phyloP scores from a whole-genome alignment of 78 protist species.

The Salpingoeca rosetta region DNA sequence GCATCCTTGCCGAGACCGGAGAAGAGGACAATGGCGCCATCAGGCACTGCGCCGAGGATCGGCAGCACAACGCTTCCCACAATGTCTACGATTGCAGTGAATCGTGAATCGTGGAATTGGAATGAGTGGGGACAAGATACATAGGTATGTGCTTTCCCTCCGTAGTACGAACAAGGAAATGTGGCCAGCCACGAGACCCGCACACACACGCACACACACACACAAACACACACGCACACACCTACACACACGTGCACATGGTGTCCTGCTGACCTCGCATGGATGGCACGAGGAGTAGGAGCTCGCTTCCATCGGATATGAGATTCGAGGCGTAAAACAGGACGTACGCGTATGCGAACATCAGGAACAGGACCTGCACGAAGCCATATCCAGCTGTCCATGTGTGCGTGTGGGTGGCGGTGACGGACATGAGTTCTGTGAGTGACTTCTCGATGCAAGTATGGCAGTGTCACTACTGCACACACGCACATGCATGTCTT shows the following conservation, averaged over 20 bases:
- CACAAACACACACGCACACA: background rate
- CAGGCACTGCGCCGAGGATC: constrained; percentile 81
- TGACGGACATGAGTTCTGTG: no score
- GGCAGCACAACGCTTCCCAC: constrained; percentile 72
- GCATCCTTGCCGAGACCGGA: constrained; percentile 60
- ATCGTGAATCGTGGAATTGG: background rate
- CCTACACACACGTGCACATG: background rate
- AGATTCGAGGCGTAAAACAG: constrained; percentile 39
- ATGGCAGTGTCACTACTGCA: no score
- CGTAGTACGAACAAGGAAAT: no score
- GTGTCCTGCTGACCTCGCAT: background rate
- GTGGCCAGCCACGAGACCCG: no score
- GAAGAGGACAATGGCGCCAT: constrained; percentile 68
- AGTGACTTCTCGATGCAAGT: no score
- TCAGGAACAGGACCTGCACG: constrained; percentile 1
- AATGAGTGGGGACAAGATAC: no score
- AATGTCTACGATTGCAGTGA: background rate
- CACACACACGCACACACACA: background rate
- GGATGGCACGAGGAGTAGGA: constrained; percentile 29
- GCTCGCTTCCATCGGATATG: constrained; percentile 66
- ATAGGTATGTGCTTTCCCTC: no score
- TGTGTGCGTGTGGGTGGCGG: no score
- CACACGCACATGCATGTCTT: no score
- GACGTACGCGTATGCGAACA: constrained; percentile 13
- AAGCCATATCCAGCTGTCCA: background rate